These are phyloP conservation scores for Pyricularia pennisetigena DNA, from an alignment of 2,329 filamentous ascomycete genomes.

Conservation along the genomic window DNA sequence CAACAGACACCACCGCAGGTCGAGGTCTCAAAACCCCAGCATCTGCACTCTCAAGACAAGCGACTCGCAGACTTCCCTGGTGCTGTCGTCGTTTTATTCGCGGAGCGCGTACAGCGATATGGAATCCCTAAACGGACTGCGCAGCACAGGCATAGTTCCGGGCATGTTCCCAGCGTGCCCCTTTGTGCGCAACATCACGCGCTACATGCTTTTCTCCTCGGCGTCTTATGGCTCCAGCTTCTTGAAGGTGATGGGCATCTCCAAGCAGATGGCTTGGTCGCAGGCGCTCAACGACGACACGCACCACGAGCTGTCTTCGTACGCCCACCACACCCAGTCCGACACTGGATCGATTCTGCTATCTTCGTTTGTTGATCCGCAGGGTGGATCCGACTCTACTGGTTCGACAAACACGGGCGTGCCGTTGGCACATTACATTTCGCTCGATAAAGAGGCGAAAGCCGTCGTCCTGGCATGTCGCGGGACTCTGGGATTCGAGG, in stretches of 20 bases:
- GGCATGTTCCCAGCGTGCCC: conserved; percentile 51
- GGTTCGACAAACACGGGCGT: conserved; percentile 57
- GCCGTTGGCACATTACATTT: conserved; percentile 64
- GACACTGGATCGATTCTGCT: conserved; percentile 50
- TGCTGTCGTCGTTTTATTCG: conserved; percentile 37
- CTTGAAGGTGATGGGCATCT: conserved; percentile 52
- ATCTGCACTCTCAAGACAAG: conserved; percentile 51
- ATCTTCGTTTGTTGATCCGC: conserved; percentile 60
- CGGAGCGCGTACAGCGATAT: conserved; percentile 32
- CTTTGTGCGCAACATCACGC: conserved; percentile 49
- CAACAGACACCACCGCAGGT: conserved; percentile 17
- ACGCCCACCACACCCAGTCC: conserved; percentile 52
- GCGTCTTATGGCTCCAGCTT: conserved; percentile 57
- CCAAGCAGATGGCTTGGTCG: conserved; percentile 34
- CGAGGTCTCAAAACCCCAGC: conserved; percentile 30
- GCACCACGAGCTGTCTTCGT: conserved; percentile 52
- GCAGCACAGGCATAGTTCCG: conserved; percentile 42
- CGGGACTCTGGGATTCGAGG: conserved; percentile 64
- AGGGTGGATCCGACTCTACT: conserved; percentile 55
- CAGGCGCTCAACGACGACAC: conserved; percentile 28
- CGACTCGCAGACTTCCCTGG: conserved; percentile 43
- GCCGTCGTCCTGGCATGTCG: conserved; percentile 65
- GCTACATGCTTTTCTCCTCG: conserved; percentile 58
- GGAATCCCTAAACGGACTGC: conserved; percentile 36
- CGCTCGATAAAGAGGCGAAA: conserved; percentile 60